Conservation (phyloP, 2,329 filamentous ascomycete genomes). For the Neodidymelliopsis sp. region DNA sequence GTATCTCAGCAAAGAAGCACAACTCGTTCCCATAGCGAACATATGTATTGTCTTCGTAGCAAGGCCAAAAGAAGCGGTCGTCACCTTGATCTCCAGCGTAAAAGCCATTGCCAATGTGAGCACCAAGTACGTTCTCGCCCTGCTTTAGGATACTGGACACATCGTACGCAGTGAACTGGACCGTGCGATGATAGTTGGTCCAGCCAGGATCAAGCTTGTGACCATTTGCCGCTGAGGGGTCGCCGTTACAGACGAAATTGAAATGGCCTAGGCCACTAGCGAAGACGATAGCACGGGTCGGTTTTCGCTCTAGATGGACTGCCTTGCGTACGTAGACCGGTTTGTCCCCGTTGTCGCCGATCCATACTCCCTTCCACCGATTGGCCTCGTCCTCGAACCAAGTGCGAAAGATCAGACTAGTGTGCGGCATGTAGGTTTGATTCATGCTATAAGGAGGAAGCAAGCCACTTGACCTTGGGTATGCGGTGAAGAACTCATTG, state of each 20-base stretch:
- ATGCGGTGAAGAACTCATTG: slow-evolving; percentile 52
- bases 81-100: slow-evolving; percentile 54
- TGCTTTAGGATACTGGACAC: slow-evolving; percentile 44
- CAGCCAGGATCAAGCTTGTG: slow-evolving; percentile 45
- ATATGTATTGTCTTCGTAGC: slow-evolving; percentile 54
- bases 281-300: slow-evolving; percentile 46
- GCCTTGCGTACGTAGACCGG: slow-evolving; percentile 51
- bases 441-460: slow-evolving; percentile 54
- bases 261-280: slow-evolving; percentile 53
- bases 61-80: slow-evolving; percentile 55
- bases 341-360: slow-evolving; percentile 52
- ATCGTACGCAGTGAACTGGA: slow-evolving; percentile 56
- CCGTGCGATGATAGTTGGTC: slow-evolving; percentile 52
- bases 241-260: slow-evolving; percentile 50
- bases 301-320: slow-evolving; percentile 39
- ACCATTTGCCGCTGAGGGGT: slow-evolving; percentile 42
- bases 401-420: slow-evolving; percentile 52
- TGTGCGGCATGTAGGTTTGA: slow-evolving; percentile 54
- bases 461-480: slow-evolving; percentile 44
- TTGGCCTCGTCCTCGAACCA: slow-evolving; percentile 54
- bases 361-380: slow-evolving; percentile 53
- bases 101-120: slow-evolving; percentile 54
- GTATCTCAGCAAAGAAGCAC: slow-evolving; percentile 53
- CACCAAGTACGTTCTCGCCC: slow-evolving; percentile 48
- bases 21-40: slow-evolving; percentile 46